Base-by-base conservation (phyloP, 2,329 filamentous ascomycete species). In the Aspergillus neoniger region DNA sequence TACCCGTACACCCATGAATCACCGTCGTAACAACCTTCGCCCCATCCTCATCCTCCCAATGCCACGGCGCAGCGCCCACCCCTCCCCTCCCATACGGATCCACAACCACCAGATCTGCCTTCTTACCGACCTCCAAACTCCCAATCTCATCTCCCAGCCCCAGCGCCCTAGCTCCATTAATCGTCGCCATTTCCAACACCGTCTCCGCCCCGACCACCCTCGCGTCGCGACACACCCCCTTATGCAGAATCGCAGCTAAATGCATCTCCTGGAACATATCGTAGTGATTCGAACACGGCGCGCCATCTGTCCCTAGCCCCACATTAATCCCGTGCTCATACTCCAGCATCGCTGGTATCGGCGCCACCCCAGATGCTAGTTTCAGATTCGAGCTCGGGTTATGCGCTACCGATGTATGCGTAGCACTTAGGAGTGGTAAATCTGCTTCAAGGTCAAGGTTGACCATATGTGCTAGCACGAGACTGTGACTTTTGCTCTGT, bases 181-280 rank as follows among this genome's bases (percentile, higher is more conserved):
- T 81, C 0, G 82, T 84, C 0, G 81, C 81, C 80, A 84, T 82
- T 63, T 81, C 79, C 23, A 83, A 68, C 1, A 79, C 81, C 0
- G 72, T 72, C 59, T 82, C 77, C 0, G 82, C 82, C 0, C 74
- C 74, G 0, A 83, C 70, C 0, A 75, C 63, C 0, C 69, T 73
- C 1, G 82, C 80, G 61, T 84, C 75, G 44, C 74, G 72, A 6
- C 71, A 72, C 0, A 65, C 61, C 12, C 79, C 79, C 63, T 80
- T 80, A 60, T 84, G 82, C 25, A 85, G 67, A 8, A 84, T 79
- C 0, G 76, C 78, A 0, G 82, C 81, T 1, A 84, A 72, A 54
- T 81, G 80, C 80, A 83, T 84, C 69, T 85, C 82, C 50, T 80
- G 80, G 23, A 84, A 66, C 70, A 84, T 77, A 62, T 83, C 81